Conservation (phyloP, 2,329 filamentous ascomycete species). For the Clonostachys chloroleuca region DNA sequence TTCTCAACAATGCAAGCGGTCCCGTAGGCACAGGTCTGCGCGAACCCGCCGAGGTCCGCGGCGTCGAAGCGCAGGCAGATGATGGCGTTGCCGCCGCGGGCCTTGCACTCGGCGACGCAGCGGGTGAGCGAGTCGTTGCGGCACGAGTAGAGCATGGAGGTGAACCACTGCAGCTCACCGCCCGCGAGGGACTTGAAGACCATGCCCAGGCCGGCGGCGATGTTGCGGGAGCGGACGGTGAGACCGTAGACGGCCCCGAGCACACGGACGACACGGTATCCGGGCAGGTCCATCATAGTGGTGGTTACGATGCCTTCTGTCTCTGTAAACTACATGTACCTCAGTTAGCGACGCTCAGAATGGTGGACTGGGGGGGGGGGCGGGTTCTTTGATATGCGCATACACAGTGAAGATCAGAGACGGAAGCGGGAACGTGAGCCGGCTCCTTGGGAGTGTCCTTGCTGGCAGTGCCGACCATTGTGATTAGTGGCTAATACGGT, state of each 20-base stretch:
- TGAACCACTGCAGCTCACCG: conserved; percentile 56
- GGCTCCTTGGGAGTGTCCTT: conserved; percentile 8
- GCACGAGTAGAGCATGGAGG: conserved; percentile 52
- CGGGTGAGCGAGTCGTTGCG: conserved; percentile 26
- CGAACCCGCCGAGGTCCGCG: conserved; percentile 47
- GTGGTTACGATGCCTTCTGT: conserved; percentile 57
- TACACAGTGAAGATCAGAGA: conserved; percentile 45
- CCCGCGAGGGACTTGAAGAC: conserved; percentile 52
- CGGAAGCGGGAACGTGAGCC: conserved; percentile 28
- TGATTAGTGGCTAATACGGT: no score
- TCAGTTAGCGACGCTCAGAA: not conserved
- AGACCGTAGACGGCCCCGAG: conserved; percentile 56
- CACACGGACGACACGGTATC: conserved; percentile 52
- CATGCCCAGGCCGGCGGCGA: conserved; percentile 50
- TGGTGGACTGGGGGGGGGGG: not conserved
- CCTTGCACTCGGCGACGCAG: conserved; percentile 44
- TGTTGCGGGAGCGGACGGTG: conserved; percentile 53
- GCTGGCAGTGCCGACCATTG: no score
- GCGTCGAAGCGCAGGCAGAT: conserved; percentile 56
- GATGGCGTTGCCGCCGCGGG: conserved; percentile 54
- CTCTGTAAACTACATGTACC: conserved; percentile 40
- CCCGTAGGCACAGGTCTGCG: conserved; percentile 56
- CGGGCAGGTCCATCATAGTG: conserved; percentile 60
- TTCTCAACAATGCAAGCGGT: conserved; percentile 55
- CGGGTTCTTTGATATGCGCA: not conserved